Conservation (phyloP, 2,329 filamentous ascomycete genomes). For the Pseudovirgaria hyperparasitica region DNA sequence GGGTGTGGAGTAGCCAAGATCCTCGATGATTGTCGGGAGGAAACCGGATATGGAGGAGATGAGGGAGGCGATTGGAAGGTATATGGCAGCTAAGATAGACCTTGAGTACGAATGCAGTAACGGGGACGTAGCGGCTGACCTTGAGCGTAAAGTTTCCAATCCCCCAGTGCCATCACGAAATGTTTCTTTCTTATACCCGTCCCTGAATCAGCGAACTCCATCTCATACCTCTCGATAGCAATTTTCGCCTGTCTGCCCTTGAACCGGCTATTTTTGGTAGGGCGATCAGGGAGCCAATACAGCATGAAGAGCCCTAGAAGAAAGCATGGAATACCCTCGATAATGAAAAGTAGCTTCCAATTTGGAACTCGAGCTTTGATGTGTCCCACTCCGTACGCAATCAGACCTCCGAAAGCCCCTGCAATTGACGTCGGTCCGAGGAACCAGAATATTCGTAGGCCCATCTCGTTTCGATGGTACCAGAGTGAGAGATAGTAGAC, state of each 20-base stretch:
- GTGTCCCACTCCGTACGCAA: conserved; percentile 34
- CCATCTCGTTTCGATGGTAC: conserved; percentile 29
- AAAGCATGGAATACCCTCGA: conserved; percentile 25
- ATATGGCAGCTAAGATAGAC: conserved; percentile 29
- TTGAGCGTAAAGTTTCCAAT: too few species aligned
- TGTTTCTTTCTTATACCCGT: too few species aligned
- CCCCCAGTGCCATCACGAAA: too few species aligned
- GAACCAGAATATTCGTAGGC: conserved; percentile 32
- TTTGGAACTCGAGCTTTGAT: conserved; percentile 33
- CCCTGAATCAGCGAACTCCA: too few species aligned
- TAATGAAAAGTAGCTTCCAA: conserved; percentile 34
- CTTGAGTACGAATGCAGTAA: conserved; percentile 29
- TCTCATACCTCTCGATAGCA: too few species aligned
- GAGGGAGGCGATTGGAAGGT: conserved; percentile 36
- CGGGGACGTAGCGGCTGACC: conserved; percentile 33
- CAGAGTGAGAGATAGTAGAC: conserved; percentile 44
- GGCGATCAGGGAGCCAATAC: conserved; percentile 18
- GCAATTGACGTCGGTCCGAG: conserved; percentile 30
- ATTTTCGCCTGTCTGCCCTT: too few species aligned
- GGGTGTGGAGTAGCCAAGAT: conserved; percentile 31
- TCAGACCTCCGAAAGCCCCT: conserved; percentile 28
- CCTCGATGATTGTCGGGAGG: conserved; percentile 34
- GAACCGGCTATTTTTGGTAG: conserved; percentile 27
- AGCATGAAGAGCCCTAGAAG: conserved; percentile 23
- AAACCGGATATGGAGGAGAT: conserved; percentile 35